Evolutionary conservation across 345 rosid genomes (phyloP).

Genomic region (Crucihimalaya himalaica): DNA sequence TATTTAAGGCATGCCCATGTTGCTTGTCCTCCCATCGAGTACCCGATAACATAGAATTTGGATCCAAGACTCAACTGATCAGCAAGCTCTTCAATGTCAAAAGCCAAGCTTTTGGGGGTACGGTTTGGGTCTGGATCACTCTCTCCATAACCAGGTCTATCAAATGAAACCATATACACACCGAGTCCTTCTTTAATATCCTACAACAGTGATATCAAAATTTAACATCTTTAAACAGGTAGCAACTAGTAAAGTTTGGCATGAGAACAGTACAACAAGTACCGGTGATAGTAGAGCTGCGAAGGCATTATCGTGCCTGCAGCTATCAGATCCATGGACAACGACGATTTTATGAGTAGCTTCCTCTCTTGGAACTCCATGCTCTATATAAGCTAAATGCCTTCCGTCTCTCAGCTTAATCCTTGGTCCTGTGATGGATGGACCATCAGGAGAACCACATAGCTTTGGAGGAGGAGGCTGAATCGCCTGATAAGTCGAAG

Average conservation of each 20-base stretch:
- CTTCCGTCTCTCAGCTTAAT: constrained; percentile 67
- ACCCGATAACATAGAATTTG: constrained; percentile 55
- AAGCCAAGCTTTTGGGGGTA: constrained; percentile 55
- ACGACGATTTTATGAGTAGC: constrained; percentile 52
- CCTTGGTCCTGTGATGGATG: constrained; percentile 55
- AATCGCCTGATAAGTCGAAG: constrained; percentile 49
- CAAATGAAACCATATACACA: constrained; percentile 60
- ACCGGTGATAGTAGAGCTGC: constrained; percentile 48
- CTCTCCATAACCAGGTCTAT: constrained; percentile 78
- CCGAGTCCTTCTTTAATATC: constrained; percentile 55
- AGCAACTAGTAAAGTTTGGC: background rate
- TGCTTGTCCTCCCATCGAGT: constrained; percentile 61
- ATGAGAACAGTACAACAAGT: constrained; percentile 8
- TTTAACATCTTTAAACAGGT: background rate
- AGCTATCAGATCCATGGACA: constrained; percentile 54
- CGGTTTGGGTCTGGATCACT: constrained; percentile 62
- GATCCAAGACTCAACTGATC: constrained; percentile 63
- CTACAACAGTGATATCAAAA: constrained; percentile 41
- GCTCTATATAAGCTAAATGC: constrained; percentile 59
- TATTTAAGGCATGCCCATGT: constrained; percentile 66
- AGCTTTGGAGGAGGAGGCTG: constrained; percentile 55
- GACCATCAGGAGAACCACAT: constrained; percentile 53
- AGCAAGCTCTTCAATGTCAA: constrained; percentile 70
- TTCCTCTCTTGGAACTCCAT: constrained; percentile 52
- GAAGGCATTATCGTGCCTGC: constrained; percentile 49